phyloP scores from a whole-genome alignment of 2,329 filamentous ascomycete species.

The Ceratocystis cacaofunesta region DNA sequence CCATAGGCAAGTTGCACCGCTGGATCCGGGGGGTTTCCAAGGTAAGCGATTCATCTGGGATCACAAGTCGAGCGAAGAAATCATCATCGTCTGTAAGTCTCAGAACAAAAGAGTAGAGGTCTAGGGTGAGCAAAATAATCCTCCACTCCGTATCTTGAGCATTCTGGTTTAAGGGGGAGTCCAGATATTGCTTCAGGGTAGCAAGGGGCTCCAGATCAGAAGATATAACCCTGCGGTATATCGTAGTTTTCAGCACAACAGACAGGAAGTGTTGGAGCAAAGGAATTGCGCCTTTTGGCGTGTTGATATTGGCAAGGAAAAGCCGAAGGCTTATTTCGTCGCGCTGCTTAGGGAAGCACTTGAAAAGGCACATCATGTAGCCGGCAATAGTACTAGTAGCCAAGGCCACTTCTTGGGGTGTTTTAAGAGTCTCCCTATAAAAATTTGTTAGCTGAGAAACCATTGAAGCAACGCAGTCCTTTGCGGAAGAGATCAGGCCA shows the following conservation, averaged over 20 bases:
- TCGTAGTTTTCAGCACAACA: constrained; percentile 31
- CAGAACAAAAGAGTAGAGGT: constrained; percentile 84
- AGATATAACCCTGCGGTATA: constrained; percentile 17
- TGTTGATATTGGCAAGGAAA: constrained; percentile 56
- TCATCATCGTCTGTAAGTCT: constrained; percentile 94
- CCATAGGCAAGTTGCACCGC: constrained; percentile 52
- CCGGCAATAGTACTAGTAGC: constrained; percentile 37
- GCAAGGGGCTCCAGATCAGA: background rate
- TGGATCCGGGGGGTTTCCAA: constrained; percentile 34
- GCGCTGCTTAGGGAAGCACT: constrained; percentile 65
- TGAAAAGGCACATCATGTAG: constrained; percentile 71
- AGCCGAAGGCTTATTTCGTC: constrained; percentile 93
- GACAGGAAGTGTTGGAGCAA: constrained; percentile 79
- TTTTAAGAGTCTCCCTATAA: background rate
- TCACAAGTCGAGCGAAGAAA: constrained; percentile 54
- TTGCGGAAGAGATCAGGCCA: background rate
- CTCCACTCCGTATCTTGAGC: constrained; percentile 56
- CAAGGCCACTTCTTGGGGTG: constrained; percentile 42
- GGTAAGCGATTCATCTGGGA: constrained; percentile 19
- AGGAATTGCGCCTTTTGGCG: constrained; percentile 33
- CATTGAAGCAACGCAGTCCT: background rate
- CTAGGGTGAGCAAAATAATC: constrained; percentile 75
- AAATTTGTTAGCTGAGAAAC: too few species aligned
- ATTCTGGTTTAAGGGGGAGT: background rate
- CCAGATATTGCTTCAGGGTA: constrained; percentile 5